Evolutionary conservation across 805 yeast genomes (phyloP), one percentile per base, ranked within the genome.

Genomic region (Candida rishiriensis): DNA sequence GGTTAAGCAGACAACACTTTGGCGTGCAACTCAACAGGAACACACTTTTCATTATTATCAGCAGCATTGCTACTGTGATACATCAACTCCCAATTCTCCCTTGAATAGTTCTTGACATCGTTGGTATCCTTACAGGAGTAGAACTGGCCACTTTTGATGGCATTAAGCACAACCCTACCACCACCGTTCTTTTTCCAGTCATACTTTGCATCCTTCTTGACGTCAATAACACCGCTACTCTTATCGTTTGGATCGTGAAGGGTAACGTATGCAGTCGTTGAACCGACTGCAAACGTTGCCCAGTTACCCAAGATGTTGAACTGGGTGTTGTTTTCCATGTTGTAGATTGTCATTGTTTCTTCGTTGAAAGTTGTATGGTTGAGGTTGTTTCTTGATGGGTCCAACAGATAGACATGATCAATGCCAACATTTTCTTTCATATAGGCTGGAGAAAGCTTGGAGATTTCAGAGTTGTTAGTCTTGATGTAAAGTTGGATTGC

Each of bases 31-130:
- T 21, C 26, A 21, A 21, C 26, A 21, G 26, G 26, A 21, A 21
- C 26, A 21, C 26, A 21, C 26, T 21, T 21, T 21, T 4, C 7
- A 21, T 21, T 21, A 21, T 7, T 7, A 21, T 21, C 7, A 7
- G 26, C 26, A 21, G 26, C 26, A 21, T 21, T 21, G 26, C 26
- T 21, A 21, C 26, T 21, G 39, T 47, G 56, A 46, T 58, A 61
- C 16, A 52, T 55, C 39, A 63, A 59, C 38, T 57, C 51, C 46
- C 51, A 64, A 21, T 46, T 8, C 15, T 46, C 13, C 29, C 55
- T 32, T 21, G 72, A 66, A 58, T 61, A 65, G 13, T 49, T 44
- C 57, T 68, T 70, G 14, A 73, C 74, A 53, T 72, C 78, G 37
- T 51, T 50, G 41, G 66, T 57, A 59, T 68, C 60, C 61, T 58